Percentiles rank a stretch among this genome's conserved stretches.
These are phyloP conservation scores for Fusarium domesticum DNA, from an alignment of 2,329 filamentous ascomycete species.

Conservation along the genomic window DNA sequence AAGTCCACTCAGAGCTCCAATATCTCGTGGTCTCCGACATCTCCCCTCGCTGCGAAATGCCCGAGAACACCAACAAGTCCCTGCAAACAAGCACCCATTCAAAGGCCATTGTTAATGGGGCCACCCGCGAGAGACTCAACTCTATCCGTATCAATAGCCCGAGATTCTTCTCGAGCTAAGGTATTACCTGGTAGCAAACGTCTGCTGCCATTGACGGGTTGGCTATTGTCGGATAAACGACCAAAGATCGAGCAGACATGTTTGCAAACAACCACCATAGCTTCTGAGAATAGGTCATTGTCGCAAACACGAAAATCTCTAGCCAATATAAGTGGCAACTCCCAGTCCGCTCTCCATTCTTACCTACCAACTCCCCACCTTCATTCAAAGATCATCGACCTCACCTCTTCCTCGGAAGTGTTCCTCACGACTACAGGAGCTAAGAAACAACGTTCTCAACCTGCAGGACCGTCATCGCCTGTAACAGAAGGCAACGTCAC, in stretches of 20 bases:
- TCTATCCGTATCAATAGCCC: conserved; percentile 6
- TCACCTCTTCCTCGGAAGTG: conserved; percentile 12
- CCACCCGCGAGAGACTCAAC: conserved; percentile 5
- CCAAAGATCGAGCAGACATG: conserved; percentile 6
- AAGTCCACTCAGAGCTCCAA: conserved; percentile 27
- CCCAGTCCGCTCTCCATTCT: conserved; percentile 9
- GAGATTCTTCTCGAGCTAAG: neutral
- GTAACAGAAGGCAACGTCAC: neutral
- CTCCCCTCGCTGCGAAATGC: conserved; percentile 7
- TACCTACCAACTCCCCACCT: neutral
- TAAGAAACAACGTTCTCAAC: conserved; percentile 1
- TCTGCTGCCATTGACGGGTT: neutral
- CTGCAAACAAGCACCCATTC: neutral
- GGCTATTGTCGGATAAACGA: conserved; percentile 16
- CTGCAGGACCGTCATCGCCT: neutral
- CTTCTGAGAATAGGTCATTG: neutral
- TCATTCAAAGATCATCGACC: conserved; percentile 6
- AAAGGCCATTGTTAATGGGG: neutral
- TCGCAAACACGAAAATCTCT: conserved; percentile 21
- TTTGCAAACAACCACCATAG: conserved; percentile 1
- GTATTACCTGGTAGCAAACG: conserved; percentile 2
- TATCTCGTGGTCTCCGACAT: conserved; percentile 15
- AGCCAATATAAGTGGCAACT: conserved; percentile 24
- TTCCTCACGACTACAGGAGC: conserved; percentile 7
- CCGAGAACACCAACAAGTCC: neutral